Evolutionary conservation across 2,329 filamentous ascomycete genomes (phyloP).

Genomic region (Orbilia ellipsospora): DNA sequence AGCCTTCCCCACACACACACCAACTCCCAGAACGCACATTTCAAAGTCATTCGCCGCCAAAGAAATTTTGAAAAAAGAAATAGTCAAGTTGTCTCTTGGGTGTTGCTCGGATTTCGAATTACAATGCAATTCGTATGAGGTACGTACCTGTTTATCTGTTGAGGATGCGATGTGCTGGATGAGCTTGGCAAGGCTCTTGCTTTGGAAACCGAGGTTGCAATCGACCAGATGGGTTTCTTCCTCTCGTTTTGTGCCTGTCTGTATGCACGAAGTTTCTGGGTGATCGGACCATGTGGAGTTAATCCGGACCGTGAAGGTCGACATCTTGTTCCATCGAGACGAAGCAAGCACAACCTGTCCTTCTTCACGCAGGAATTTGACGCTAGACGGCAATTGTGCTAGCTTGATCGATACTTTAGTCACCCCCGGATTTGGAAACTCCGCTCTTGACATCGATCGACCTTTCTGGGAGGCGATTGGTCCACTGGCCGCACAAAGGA

Average conservation of each 20-base stretch:
- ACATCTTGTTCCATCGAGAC: constrained; percentile 33
- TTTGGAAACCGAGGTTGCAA: constrained; percentile 34
- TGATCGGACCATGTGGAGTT: constrained; percentile 47
- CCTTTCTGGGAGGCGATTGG: constrained; percentile 25
- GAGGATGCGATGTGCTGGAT: constrained; percentile 35
- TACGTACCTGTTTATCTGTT: constrained; percentile 14
- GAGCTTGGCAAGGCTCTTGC: constrained; percentile 9
- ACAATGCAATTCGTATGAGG: too few relatives aligned
- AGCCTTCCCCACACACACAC: constrained; percentile 51
- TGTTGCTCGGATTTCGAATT: too few relatives aligned
- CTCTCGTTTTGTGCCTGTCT: constrained; percentile 35
- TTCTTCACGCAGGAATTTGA: constrained; percentile 21
- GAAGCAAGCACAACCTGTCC: constrained; percentile 27
- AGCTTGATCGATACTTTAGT: constrained; percentile 41
- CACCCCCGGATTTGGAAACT: constrained; percentile 53
- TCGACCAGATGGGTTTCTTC: constrained; percentile 19
- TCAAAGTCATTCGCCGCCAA: too few relatives aligned
- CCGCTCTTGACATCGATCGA: constrained; percentile 36
- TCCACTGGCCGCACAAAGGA: constrained; percentile 10
- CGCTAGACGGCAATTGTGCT: constrained; percentile 25
- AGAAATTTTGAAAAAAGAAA: too few relatives aligned
- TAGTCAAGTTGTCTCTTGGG: too few relatives aligned
- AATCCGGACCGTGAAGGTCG: constrained; percentile 25
- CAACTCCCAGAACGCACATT: constrained; percentile 8
- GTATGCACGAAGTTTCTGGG: constrained; percentile 42